Evolutionary conservation across 2,329 filamentous ascomycete species (phyloP).

Genomic region (Alternaria hordeiaustralica): DNA sequence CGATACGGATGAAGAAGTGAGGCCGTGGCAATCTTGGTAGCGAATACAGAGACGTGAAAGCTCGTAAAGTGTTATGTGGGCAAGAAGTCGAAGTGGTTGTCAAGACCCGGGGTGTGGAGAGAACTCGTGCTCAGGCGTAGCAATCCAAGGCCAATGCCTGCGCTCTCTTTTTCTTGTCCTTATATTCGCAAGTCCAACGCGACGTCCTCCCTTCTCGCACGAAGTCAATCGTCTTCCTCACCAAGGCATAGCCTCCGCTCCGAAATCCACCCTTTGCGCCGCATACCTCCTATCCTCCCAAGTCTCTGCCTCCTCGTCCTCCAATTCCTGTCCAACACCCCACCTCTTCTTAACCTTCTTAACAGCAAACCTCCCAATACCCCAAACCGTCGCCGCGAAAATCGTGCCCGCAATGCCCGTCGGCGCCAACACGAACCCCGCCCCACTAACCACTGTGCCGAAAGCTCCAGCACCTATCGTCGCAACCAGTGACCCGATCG

Average conservation of each 20-base stretch:
- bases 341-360: slow-evolving; percentile 42
- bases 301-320: slow-evolving; percentile 26
- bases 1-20: background rate
- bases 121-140: background rate
- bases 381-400: slow-evolving; percentile 49
- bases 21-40: background rate
- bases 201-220: background rate
- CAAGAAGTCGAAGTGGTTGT: background rate
- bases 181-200: background rate
- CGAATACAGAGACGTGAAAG: background rate
- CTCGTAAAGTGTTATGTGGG: background rate
- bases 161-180: background rate
- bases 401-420: slow-evolving; percentile 50
- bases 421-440: slow-evolving; percentile 52
- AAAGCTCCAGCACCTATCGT: slow-evolving; percentile 49
- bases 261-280: slow-evolving; percentile 17
- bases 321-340: slow-evolving; percentile 27
- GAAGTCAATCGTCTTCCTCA: slow-evolving; percentile 9
- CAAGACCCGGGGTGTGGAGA: background rate
- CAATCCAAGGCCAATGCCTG: background rate
- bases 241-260: slow-evolving; percentile 31
- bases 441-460: slow-evolving; percentile 47
- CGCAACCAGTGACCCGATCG: slow-evolving; percentile 49
- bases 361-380: slow-evolving; percentile 46
- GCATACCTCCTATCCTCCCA: slow-evolving; percentile 23